A percentile compares a stretch with the other conserved stretches of the same genome.
phyloP scores from a whole-genome alignment of 1,139 yeast genomes.

The Suhomyces guaymorum region DNA sequence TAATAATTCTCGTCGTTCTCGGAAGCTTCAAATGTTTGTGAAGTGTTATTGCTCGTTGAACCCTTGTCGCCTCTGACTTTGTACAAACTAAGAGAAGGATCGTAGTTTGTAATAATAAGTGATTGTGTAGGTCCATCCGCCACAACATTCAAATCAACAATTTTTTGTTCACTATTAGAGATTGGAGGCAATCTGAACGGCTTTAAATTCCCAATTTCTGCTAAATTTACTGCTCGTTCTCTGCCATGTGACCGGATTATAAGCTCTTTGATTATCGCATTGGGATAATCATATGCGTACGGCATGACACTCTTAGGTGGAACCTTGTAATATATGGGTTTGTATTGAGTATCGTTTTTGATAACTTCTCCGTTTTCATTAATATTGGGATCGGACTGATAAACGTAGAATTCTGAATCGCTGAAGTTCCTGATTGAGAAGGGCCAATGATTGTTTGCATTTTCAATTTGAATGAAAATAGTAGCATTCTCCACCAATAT shows the following conservation, averaged over 20 bases:
- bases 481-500: slow-evolving; percentile 79
- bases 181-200: slow-evolving; percentile 77
- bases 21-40: slow-evolving; percentile 58
- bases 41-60: slow-evolving; percentile 27
- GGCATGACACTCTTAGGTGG: slow-evolving; percentile 97
- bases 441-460: slow-evolving; percentile 87
- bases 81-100: slow-evolving; percentile 74
- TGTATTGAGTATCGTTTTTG: slow-evolving; percentile 51
- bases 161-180: slow-evolving; percentile 42
- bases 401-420: slow-evolving; percentile 77
- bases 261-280: slow-evolving; percentile 81
- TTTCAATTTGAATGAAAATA: slow-evolving; percentile 69
- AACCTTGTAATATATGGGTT: slow-evolving; percentile 72
- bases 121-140: slow-evolving; percentile 97
- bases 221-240: slow-evolving; percentile 78
- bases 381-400: slow-evolving; percentile 81
- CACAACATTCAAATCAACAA: slow-evolving; percentile 85
- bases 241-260: slow-evolving; percentile 70
- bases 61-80: slow-evolving; percentile 43
- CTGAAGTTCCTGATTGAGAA: slow-evolving; percentile 88
- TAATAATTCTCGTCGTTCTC: slow-evolving; percentile 71
- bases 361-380: slow-evolving; percentile 70
- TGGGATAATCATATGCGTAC: slow-evolving; percentile 96
- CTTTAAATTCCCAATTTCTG: slow-evolving; percentile 87
- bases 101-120: slow-evolving; percentile 78